Base-by-base conservation (phyloP, 2,329 filamentous ascomycete species). In the Xenoacremonium recifei region DNA sequence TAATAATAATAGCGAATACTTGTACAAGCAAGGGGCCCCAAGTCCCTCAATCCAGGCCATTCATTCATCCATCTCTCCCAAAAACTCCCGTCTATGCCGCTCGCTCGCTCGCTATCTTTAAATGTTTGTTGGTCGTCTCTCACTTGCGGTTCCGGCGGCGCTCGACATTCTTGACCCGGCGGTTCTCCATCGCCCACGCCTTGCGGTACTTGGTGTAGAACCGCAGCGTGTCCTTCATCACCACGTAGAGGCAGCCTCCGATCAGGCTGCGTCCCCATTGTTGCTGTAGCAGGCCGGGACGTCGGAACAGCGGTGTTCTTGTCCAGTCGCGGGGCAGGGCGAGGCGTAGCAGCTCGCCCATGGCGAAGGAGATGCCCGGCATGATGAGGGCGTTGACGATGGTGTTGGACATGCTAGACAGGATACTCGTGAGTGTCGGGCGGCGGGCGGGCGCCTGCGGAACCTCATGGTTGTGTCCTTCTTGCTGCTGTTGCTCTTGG, bases 221-320 rank as follows among this genome's bases (percentile, higher is more conserved):
- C 43, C 71, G 68, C 37, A 84, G 67, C 3, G 71, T 72, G 54
- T 87, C 82, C 63, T 92, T 93, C 39, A 96, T 65, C 9, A 96
- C 83, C 13, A 97, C 84, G 57, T 92, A 96, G 16, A 95, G 68
- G 60, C 89, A 93, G 0, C 93, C 93, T 2, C 93, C 93, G 1
- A 93, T 77, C 3, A 99, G 72, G 57, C 88, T 96, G 42, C 93
- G 77, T 1, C 90, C 93, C 89, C 93, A 97, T 44, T 84, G 82
- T 53, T 87, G 80, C 59, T 93, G 87, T 21, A 99, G 64, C 19
- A 97, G 71, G 0, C 87, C 84, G 0, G 79, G 79, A 3, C 77
- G 71, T 3, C 49, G 44, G 21, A 49, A 42, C 51, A 55, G 63
- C 11, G 51, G 43, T 2, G 71, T 65, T 0, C 69, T 68, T 9